Conservation (phyloP, 1,284 basidiomycete species). For the Tilletia walkeri region DNA sequence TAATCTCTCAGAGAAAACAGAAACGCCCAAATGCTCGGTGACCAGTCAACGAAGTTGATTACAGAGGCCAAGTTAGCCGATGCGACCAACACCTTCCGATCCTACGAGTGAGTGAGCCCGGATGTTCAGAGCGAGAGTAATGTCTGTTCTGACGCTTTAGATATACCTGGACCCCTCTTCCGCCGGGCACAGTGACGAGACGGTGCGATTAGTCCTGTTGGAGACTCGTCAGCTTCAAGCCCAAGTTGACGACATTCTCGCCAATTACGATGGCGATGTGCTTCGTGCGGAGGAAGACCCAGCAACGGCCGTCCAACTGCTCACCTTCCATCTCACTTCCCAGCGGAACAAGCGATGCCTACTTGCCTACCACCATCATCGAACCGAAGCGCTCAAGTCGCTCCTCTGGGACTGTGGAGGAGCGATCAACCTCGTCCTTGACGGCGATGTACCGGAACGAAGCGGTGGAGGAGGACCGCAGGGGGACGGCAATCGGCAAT, state of each 20-base stretch:
- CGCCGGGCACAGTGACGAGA: constrained; percentile 62
- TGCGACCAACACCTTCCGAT: constrained; percentile 76
- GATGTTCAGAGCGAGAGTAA: no score
- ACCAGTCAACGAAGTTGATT: constrained; percentile 82
- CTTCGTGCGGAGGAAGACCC: constrained; percentile 48
- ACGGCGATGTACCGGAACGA: constrained; percentile 50
- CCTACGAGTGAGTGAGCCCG: constrained; percentile 68
- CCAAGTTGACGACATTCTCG: constrained; percentile 55
- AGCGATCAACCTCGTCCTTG: constrained; percentile 79
- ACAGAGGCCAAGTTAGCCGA: constrained; percentile 79
- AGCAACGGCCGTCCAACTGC: constrained; percentile 66
- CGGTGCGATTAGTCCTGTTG: constrained; percentile 79
- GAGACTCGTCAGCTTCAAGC: constrained; percentile 81
- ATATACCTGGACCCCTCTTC: background rate
- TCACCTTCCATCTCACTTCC: constrained; percentile 83
- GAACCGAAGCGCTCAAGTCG: constrained; percentile 75
- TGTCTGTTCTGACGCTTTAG: background rate
- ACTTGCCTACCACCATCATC: constrained; percentile 82
- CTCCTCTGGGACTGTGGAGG: constrained; percentile 91
- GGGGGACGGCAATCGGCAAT: constrained; percentile 68
- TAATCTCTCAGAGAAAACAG: no score
- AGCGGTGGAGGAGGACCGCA: constrained; percentile 7
- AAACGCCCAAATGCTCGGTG: constrained; percentile 61
- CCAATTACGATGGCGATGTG: constrained; percentile 60
- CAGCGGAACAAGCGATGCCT: constrained; percentile 88